These are phyloP conservation scores for Volvox africanus DNA, from an alignment of 139 green algal genomes.

Conservation along the genomic window DNA sequence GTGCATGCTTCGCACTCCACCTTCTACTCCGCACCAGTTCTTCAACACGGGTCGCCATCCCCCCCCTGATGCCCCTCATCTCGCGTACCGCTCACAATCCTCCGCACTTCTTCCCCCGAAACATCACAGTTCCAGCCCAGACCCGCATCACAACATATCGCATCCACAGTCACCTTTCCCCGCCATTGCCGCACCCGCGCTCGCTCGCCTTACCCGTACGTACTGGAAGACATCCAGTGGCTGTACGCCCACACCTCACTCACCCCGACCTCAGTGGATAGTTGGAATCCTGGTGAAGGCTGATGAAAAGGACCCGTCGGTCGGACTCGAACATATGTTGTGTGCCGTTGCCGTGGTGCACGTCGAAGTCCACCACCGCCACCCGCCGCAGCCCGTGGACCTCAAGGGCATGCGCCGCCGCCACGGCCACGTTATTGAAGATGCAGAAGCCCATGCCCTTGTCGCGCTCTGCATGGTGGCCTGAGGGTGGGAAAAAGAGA, in stretches of 20 bases:
- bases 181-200: no score
- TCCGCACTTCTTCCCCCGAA: no score
- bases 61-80: no score
- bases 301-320: constrained; percentile 77
- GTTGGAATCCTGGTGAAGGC: constrained; percentile 75
- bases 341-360: constrained; percentile 65
- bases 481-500: constrained; percentile 22
- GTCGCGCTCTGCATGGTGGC: constrained; percentile 71
- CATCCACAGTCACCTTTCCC: no score
- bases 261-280: constrained; percentile 64
- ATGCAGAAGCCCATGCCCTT: constrained; percentile 83
- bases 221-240: no score
- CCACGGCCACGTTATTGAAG: constrained; percentile 84
- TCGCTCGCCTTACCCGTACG: no score
- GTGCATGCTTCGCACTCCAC: no score
- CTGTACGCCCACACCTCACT: constrained; percentile 6
- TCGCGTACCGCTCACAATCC: no score
- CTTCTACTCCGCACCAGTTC: no score
- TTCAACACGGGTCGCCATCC: no score
- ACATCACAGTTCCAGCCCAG: no score
- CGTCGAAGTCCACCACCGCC: constrained; percentile 70
- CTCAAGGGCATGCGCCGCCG: constrained; percentile 54
- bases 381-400: constrained; percentile 62
- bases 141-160: no score
- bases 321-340: constrained; percentile 79